These are phyloP conservation scores for Sapria himalayana DNA, from an alignment of 345 rosid species.

Conservation along the genomic window DNA sequence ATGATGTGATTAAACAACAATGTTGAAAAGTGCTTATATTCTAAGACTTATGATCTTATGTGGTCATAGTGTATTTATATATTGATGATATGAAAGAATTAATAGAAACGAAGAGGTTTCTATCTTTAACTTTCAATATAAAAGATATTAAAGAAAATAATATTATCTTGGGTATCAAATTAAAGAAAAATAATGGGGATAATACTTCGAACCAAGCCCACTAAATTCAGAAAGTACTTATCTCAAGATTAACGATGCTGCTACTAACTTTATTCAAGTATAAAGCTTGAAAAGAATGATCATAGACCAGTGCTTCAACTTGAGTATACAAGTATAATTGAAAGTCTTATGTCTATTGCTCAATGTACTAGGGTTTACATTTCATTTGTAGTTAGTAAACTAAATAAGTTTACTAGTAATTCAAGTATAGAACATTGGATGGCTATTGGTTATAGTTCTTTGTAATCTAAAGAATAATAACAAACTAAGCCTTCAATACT, in stretches of 20 bases:
- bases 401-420: neutral
- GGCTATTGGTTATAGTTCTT: neutral
- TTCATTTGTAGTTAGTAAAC: neutral
- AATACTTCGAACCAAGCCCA: neutral
- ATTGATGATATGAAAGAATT: neutral
- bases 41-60: too few relatives aligned
- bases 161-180: neutral
- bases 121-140: neutral
- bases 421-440: neutral
- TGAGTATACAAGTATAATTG: neutral
- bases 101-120: conserved; percentile 2
- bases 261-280: neutral
- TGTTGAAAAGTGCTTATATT: too few relatives aligned
- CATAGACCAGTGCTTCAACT: neutral
- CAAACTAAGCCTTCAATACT: neutral
- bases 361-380: neutral
- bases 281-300: neutral
- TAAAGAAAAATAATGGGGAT: neutral
- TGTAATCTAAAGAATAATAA: neutral
- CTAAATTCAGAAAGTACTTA: neutral
- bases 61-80: too few relatives aligned
- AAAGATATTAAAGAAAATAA: conserved; percentile 3
- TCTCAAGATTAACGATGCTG: neutral
- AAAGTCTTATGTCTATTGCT: neutral
- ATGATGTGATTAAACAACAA: too few relatives aligned